Conservation (phyloP, 177 flowering plant genomes). For the Vitis hybrid region DNA sequence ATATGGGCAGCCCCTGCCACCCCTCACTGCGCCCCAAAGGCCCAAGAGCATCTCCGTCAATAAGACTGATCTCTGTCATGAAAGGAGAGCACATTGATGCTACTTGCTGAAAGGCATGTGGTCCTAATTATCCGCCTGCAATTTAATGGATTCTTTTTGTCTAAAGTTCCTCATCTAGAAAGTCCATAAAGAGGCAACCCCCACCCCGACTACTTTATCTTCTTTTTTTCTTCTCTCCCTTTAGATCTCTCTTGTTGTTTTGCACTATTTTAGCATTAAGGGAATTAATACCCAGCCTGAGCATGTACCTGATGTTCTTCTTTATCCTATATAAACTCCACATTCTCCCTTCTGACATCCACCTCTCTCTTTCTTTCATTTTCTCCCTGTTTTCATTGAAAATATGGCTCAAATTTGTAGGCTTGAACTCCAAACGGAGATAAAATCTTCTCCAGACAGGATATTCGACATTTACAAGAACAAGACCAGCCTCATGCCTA, state of each 20-base stretch:
- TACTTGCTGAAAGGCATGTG: no score
- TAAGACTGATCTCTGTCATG: no score
- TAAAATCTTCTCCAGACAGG: conserved; percentile 19
- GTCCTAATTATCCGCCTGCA: no score
- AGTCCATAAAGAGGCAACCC: no score
- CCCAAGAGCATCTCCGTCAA: no score
- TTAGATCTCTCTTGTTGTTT: background rate
- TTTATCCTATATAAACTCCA: background rate
- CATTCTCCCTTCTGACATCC: background rate
- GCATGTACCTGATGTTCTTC: background rate
- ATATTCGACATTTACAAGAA: conserved; percentile 18
- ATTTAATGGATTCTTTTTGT: no score
- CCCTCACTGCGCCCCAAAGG: no score
- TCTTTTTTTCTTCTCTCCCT: no score
- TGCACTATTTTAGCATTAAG: background rate
- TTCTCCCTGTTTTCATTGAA: background rate
- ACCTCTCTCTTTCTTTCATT: background rate
- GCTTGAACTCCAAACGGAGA: conserved; percentile 9
- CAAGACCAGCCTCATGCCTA: conserved; percentile 17
- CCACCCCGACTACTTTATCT: no score
- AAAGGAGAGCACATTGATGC: no score
- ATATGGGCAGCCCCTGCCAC: no score
- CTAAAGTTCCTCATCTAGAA: no score
- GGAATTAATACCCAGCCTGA: background rate
- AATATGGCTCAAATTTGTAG: background rate